Evolutionary conservation across 148 eudicot species (phyloP), one percentile per base, ranked within the genome.

Genomic region (Nepenthes gracilis): DNA sequence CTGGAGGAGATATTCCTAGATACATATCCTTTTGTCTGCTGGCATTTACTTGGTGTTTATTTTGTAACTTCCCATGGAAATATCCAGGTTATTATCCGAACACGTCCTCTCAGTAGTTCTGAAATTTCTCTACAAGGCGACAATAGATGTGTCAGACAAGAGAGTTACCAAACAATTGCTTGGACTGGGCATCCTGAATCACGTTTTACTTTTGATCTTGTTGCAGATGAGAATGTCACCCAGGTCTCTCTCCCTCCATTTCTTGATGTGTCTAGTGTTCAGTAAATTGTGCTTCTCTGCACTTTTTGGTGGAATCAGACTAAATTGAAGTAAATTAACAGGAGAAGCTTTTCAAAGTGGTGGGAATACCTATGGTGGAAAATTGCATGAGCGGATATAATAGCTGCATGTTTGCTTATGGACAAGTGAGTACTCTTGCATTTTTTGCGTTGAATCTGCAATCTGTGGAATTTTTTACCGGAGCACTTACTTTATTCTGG

Each of bases 111-210:
- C 57, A 93, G 76, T 63, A 84, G 66, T 66, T 81, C 95, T 54
- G 99, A 93, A 71, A 66, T 89, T 65, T 86, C 96, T 33, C 47
- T 82, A 51, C 99, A 93, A 66, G 99, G 99, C 58, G 43, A 77
- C 57, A 73, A 55, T 63, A 74, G 73, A 69, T 93, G 99, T 68
- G 86, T 93, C n/a, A 77, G 69, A 72, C 99, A 93, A 74, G 99
- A 89, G 70, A 84, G 91, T 62, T 71, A 81, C 57, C 99, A 93
- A 65, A 78, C 95, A 43, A 70, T 93, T 56, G 83, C 99, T 0
- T 93, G 99, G 99, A 82, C 74, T n/a, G 99, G 99, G 57, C 95
- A 89, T 64, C 99, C 99, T 40, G 99, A 93, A 65, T 84, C 99
- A 38, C 91, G 99, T 51, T 93, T 88, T 67, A 93, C 99, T 4